Evolutionary conservation across 495 filamentous ascomycete genomes (phyloP), one percentile per base, ranked within the genome.

Genomic region (Pseudoneurospora amorphoporcata): DNA sequence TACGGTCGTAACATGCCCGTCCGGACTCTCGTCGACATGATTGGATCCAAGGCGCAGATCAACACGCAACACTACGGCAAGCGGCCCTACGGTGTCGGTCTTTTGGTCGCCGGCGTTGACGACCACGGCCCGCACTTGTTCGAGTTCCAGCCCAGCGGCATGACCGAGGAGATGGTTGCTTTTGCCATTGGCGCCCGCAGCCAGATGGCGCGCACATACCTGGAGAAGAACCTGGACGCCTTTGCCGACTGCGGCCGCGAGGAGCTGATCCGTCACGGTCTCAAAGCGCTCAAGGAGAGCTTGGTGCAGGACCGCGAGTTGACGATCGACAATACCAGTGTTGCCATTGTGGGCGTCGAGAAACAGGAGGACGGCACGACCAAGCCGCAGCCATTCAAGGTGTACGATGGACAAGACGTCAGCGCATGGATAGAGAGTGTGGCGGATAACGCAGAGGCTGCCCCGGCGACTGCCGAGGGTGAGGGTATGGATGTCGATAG

Each of bases 41-140:
- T 99, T 80, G 95, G 91, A 76, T 93, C 97, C 83, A 95, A 97
- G 83, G 95, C 95, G 43, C 95, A 99, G 84, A 91, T 90, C 75
- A 97, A 98, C 87, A 99, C 95, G 71, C 95, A 99, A 84, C 92
- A 96, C 78, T 97, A 97, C 86, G 95, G 95, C 74, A 94, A 93
- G 82, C 92, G 95, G 72, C 95, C 95, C 12, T 99, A 99, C 83
- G 95, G 95, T 79, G 95, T 99, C 17, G 95, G 95, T 2, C 86
- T 99, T 45, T 88, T 99, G 40, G 91, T 98, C 69, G 94, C 94
- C 4, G 95, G 95, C 71, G 93, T 98, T 68, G 96, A 99, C 81
- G 92, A 94, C 75, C 88, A 90, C 14, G 95, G 95, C 37, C 92
- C 95, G 19, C 95, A 98, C 84, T 87, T 99, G 23, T 99, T 96